These are phyloP conservation scores for Lactarius pseudohatsudake DNA, from an alignment of 768 basidiomycete species.

Conservation along the genomic window DNA sequence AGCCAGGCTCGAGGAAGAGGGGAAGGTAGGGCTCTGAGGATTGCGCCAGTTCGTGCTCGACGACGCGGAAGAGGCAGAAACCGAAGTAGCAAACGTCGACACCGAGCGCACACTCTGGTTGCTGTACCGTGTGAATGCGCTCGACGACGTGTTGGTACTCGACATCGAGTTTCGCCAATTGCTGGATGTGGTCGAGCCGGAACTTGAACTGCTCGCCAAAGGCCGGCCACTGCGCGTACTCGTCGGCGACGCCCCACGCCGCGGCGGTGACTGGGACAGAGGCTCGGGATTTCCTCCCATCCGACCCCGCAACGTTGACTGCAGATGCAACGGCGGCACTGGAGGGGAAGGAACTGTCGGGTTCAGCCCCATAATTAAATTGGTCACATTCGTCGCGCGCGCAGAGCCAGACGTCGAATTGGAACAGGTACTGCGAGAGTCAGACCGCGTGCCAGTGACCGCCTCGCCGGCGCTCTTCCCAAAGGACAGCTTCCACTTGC, in stretches of 20 bases:
- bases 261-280: not conserved
- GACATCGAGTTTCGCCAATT: slow-evolving; percentile 82
- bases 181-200: slow-evolving; percentile 60
- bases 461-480: slow-evolving; percentile 48
- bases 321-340: not conserved
- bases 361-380: slow-evolving; percentile 68
- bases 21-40: slow-evolving; percentile 7
- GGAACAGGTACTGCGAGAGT: slow-evolving; percentile 16
- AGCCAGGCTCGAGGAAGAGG: slow-evolving; percentile 13
- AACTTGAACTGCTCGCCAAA: slow-evolving; percentile 57
- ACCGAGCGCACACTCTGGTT: slow-evolving; percentile 66
- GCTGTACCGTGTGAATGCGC: slow-evolving; percentile 78
- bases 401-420: slow-evolving; percentile 39
- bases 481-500: slow-evolving; percentile 83
- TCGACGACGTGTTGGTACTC: slow-evolving; percentile 66
- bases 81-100: slow-evolving; percentile 78
- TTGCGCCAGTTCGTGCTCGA: slow-evolving; percentile 62
- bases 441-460: slow-evolving; percentile 3
- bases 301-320: not conserved
- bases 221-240: slow-evolving; percentile 56
- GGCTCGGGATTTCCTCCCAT: not conserved
- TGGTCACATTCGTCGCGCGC: slow-evolving; percentile 76
- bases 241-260: slow-evolving; percentile 48
- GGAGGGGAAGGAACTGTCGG: slow-evolving; percentile 36
- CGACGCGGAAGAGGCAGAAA: slow-evolving; percentile 72